These are phyloP conservation scores for Trichoderma sp. DNA, from an alignment of 2,329 filamentous ascomycete species.

Conservation along the genomic window DNA sequence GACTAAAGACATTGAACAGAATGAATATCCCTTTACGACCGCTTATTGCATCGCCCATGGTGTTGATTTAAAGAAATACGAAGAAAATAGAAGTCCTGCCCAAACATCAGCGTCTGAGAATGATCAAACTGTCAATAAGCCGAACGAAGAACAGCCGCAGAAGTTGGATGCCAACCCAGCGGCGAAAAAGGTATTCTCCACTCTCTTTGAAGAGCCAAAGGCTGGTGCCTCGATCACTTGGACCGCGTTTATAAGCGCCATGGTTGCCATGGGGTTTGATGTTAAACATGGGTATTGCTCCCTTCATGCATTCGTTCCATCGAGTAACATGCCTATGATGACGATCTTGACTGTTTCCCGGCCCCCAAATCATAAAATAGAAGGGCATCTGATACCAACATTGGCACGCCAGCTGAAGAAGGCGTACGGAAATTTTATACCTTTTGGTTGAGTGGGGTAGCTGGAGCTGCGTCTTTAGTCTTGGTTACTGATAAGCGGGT, in stretches of 20 bases:
- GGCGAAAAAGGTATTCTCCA: neutral
- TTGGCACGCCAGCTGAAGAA: neutral
- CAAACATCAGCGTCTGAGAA: neutral
- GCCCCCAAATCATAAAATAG: neutral
- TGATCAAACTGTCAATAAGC: neutral
- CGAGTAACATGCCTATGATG: neutral
- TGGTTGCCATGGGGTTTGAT: neutral
- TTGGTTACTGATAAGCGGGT: neutral
- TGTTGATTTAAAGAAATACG: neutral
- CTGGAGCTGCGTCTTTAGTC: neutral
- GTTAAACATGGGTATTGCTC: neutral
- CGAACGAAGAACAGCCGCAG: neutral
- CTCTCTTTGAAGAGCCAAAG: neutral
- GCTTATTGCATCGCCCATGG: neutral
- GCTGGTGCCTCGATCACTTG: neutral
- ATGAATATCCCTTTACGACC: neutral
- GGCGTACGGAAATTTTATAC: neutral
- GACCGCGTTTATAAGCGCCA: neutral
- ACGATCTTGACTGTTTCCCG: neutral
- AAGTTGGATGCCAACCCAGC: neutral
- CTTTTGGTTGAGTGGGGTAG: neutral
- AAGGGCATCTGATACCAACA: neutral
- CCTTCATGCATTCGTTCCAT: neutral
- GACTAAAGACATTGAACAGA: neutral
- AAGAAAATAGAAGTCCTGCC: neutral